These are phyloP conservation scores for Mucor lusitanicus DNA, from an alignment of 371 early-diverging fungal genomes.

Conservation along the genomic window DNA sequence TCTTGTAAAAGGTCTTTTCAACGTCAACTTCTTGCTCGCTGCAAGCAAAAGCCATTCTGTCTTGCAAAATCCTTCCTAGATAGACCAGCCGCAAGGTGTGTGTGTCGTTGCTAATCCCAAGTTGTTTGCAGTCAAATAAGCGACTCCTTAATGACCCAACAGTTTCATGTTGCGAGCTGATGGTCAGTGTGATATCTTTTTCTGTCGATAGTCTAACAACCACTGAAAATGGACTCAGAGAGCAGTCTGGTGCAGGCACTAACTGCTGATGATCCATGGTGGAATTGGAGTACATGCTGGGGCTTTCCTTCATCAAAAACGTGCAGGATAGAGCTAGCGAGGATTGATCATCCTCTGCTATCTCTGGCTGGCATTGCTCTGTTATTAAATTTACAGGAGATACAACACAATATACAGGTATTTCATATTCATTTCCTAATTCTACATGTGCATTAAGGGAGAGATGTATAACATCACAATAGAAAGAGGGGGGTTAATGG, in stretches of 20 bases:
- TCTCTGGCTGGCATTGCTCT: not conserved
- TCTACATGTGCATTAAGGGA: conserved; percentile 28
- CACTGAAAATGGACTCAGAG: conserved; percentile 17
- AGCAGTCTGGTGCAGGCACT: conserved; percentile 13
- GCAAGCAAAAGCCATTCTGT: conserved; percentile 22
- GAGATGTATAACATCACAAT: not conserved
- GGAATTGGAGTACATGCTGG: conserved; percentile 7
- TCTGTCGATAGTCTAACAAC: conserved; percentile 39
- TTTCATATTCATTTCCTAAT: conserved; percentile 65
- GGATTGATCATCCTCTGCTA: not conserved
- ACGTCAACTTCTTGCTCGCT: not conserved
- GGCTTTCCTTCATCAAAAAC: not conserved
- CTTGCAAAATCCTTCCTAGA: conserved; percentile 35
- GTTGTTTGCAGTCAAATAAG: conserved; percentile 24
- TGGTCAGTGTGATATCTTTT: conserved; percentile 29
- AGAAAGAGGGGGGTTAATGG: not conserved
- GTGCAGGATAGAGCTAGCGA: not conserved
- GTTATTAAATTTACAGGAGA: conserved; percentile 59
- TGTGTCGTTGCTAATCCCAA: conserved; percentile 18
- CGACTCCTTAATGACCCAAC: conserved; percentile 30
- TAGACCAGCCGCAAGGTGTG: conserved; percentile 39
- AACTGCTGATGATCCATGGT: not conserved
- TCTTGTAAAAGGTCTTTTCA: not conserved
- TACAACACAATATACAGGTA: conserved; percentile 68
- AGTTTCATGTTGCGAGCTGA: conserved; percentile 29